Evolutionary conservation across 108 stramenopile species (phyloP), one percentile per base, ranked within the genome.

Genomic region (Nannochloropsis salina): DNA sequence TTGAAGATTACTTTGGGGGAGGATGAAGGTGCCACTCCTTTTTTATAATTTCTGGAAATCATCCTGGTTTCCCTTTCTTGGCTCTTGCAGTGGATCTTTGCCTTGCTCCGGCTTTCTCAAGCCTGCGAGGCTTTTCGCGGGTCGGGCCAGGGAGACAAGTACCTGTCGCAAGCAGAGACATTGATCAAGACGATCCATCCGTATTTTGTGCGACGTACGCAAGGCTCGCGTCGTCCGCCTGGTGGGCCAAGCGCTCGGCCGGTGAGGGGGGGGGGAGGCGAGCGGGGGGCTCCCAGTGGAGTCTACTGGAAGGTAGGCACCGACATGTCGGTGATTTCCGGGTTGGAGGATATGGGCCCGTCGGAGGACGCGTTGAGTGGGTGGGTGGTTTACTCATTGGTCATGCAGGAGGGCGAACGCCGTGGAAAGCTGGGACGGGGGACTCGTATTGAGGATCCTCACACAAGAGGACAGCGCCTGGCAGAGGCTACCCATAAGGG

Each of bases 181-280:
- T n/a, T 74, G 61, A 74, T 74, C 61, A 74, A 74, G 61, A n/a
- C 61, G 2, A 74, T 74, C n/a, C 61, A 74, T 74, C 61, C 61
- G 15, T 74, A 74, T n/a, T 74, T 74, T n/a, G 61, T 74, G 61
- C 5, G n/a, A 1, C 61, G 15, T 74, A 1, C 61, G 61, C 20
- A 74, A n/a, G 61, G n/a, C 20, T 15, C 61, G 61, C 20, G 61
- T 15, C 61, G n/a, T 15, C 61, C 15, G 61, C 61, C 12, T 31
- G 31, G 61, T n/a, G 4, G 15, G 61, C 61, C 61, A 74, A 15
- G 6, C n/a, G 61, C 20, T n/a, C 3, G 61, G 61, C 61, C 4
- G 61, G 61, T 74, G n/a, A n/a, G 61, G 61, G n/a, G 61, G 61
- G 61, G n/a, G 8, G 61, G 61, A 74, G 61, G 31, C 31, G 31